phyloP scores from a whole-genome alignment of 2,329 filamentous ascomycete species.

The Botrytis fragariae region DNA sequence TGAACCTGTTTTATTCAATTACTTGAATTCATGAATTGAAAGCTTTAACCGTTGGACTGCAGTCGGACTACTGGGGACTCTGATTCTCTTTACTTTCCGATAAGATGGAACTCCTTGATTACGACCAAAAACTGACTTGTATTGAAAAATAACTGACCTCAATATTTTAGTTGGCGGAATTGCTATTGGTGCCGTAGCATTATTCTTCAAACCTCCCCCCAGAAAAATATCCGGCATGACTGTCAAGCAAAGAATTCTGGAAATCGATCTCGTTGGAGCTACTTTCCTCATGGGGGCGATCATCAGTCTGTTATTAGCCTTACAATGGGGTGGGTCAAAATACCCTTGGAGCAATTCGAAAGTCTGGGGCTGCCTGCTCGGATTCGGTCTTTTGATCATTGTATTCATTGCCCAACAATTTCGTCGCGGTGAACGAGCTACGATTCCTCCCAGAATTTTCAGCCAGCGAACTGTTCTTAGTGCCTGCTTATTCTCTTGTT shows the following conservation, averaged over 20 bases:
- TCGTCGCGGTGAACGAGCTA: slow-evolving; percentile 48
- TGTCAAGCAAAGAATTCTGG: slow-evolving; percentile 41
- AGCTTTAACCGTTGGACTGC: background rate
- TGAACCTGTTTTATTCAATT: background rate
- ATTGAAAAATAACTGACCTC: slow-evolving; percentile 2
- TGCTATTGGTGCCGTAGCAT: slow-evolving; percentile 41
- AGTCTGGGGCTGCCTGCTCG: slow-evolving; percentile 47
- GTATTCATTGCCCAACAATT: slow-evolving; percentile 44
- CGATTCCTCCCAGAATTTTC: slow-evolving; percentile 49
- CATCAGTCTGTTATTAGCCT: slow-evolving; percentile 46
- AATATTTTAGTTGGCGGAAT: slow-evolving; percentile 44
- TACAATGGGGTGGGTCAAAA: slow-evolving; percentile 49
- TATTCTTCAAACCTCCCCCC: slow-evolving; percentile 46
- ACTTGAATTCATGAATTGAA: background rate
- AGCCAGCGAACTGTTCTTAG: slow-evolving; percentile 40
- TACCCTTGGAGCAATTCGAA: slow-evolving; percentile 46
- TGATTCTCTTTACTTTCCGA: background rate
- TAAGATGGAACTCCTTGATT: background rate
- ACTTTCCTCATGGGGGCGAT: slow-evolving; percentile 47
- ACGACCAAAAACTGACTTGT: slow-evolving; percentile 24
- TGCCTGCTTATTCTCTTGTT: slow-evolving; percentile 39
- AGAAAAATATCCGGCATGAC: slow-evolving; percentile 36
- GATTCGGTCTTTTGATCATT: slow-evolving; percentile 38
- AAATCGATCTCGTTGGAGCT: slow-evolving; percentile 49
- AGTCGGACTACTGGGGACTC: background rate